Percentiles rank a stretch among this genome's conserved stretches.
phyloP scores from a whole-genome alignment of 345 rosid genomes.

The Eutrema yunnanense region DNA sequence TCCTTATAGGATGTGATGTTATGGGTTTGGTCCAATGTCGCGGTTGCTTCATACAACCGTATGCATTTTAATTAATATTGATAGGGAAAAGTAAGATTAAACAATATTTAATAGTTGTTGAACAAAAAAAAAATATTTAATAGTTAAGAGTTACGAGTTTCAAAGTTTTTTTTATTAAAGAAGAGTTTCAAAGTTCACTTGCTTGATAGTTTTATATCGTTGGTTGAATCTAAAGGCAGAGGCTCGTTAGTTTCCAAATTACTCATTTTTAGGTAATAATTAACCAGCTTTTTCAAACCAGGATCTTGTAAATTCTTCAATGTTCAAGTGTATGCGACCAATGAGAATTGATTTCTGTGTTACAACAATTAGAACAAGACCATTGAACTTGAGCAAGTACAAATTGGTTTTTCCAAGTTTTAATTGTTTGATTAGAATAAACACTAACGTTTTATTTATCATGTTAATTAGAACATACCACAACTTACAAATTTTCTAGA shows the following conservation, averaged over 20 bases:
- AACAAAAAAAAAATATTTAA: too few species aligned
- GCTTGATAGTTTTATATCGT: neutral
- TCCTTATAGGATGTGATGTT: slow-evolving; percentile 37
- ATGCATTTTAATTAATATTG: neutral
- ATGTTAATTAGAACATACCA: slow-evolving; percentile 8
- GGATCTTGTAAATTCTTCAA: neutral
- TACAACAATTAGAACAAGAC: neutral
- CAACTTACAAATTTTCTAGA: slow-evolving; percentile 1
- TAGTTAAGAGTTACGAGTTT: too few species aligned
- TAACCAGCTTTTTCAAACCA: neutral
- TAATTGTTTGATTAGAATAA: slow-evolving; percentile 1
- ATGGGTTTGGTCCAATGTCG: slow-evolving; percentile 49
- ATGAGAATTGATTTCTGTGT: neutral
- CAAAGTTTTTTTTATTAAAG: too few species aligned
- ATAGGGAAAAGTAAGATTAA: neutral
- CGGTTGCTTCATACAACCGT: slow-evolving; percentile 42
- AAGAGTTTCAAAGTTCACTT: neutral
- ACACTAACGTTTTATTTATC: slow-evolving; percentile 12
- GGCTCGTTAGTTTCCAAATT: neutral
- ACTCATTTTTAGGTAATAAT: neutral
- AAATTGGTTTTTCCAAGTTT: neutral
- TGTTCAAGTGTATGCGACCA: neutral
- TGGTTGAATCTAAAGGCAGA: neutral
- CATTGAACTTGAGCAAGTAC: neutral
- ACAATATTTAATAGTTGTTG: neutral